phyloP scores from a whole-genome alignment of 345 rosid species.

The Toxicodendron radicans region DNA sequence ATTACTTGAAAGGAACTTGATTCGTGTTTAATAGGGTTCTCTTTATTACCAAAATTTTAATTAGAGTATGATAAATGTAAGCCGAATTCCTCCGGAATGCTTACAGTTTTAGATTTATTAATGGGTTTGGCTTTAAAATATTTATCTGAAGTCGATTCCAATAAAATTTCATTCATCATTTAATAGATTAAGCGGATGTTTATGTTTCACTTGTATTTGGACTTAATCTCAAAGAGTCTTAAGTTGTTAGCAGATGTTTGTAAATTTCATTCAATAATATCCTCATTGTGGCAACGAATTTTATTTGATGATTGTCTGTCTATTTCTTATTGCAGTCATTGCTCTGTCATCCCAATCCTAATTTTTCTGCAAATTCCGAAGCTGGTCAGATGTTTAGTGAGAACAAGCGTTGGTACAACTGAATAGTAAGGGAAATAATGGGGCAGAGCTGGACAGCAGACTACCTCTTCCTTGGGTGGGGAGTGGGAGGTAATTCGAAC shows the following conservation, averaged over 20 bases:
- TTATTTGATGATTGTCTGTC: not conserved
- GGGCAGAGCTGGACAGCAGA: slow-evolving; percentile 83
- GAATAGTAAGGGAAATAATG: slow-evolving; percentile 63
- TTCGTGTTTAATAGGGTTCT: too few species aligned
- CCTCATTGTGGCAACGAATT: not conserved
- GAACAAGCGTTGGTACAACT: slow-evolving; percentile 68
- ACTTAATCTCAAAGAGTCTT: too few species aligned
- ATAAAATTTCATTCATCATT: too few species aligned
- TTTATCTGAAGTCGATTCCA: too few species aligned
- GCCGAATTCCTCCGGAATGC: too few species aligned
- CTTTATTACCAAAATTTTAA: too few species aligned
- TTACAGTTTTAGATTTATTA: too few species aligned
- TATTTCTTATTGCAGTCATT: slow-evolving; percentile 43
- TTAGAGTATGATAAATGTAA: too few species aligned
- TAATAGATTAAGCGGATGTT: too few species aligned
- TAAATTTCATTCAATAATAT: not conserved
- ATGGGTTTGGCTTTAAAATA: too few species aligned
- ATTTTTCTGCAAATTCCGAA: slow-evolving; percentile 82
- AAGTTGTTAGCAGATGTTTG: not conserved
- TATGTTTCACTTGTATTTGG: too few species aligned
- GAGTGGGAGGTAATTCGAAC: not conserved
- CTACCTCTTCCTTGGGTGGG: slow-evolving; percentile 20
- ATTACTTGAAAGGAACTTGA: too few species aligned
- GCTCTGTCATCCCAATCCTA: slow-evolving; percentile 81
- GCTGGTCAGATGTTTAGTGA: slow-evolving; percentile 79